These are phyloP conservation scores for Candida corydali DNA, from an alignment of 805 yeast species.

Conservation along the genomic window DNA sequence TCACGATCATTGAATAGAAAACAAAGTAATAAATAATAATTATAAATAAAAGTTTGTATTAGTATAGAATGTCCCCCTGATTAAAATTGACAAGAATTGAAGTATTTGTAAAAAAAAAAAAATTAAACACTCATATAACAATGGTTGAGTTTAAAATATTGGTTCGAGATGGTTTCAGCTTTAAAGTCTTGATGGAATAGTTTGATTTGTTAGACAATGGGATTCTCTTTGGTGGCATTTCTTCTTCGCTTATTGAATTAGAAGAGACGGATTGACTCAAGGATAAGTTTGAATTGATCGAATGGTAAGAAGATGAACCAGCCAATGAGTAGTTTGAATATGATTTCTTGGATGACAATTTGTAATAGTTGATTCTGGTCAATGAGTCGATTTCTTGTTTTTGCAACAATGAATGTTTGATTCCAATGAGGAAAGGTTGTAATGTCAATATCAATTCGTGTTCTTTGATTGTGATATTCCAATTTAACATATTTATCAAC, in stretches of 20 bases:
- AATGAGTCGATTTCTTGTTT: slow-evolving; percentile 21
- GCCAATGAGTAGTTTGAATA: slow-evolving; percentile 14
- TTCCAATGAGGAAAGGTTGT: slow-evolving; percentile 71
- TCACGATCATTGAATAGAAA: slow-evolving; percentile 60
- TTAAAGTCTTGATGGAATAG: slow-evolving; percentile 2
- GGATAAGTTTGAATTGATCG: slow-evolving; percentile 16
- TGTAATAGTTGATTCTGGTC: slow-evolving; percentile 27
- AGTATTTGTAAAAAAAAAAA: not conserved
- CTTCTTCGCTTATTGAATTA: slow-evolving; percentile 7
- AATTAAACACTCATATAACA: not conserved
- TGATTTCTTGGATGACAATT: slow-evolving; percentile 18
- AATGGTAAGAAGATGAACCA: slow-evolving; percentile 9
- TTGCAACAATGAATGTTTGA: slow-evolving; percentile 48
- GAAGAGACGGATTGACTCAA: slow-evolving; percentile 10
- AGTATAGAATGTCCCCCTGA: too few species aligned
- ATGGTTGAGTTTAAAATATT: not conserved
- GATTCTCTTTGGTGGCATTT: slow-evolving; percentile 4
- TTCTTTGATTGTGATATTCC: slow-evolving; percentile 74
- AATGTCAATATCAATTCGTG: slow-evolving; percentile 67
- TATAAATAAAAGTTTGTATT: too few species aligned
- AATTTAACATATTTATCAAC: slow-evolving; percentile 72
- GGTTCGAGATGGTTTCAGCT: slow-evolving; percentile 4
- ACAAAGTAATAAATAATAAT: not conserved
- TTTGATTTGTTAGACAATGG: slow-evolving; percentile 12
- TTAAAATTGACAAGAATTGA: not conserved